Percentiles rank a stretch among this genome's conserved stretches.
These are phyloP conservation scores for Tylopilus sp. DNA, from an alignment of 768 basidiomycete species.

Conservation along the genomic window DNA sequence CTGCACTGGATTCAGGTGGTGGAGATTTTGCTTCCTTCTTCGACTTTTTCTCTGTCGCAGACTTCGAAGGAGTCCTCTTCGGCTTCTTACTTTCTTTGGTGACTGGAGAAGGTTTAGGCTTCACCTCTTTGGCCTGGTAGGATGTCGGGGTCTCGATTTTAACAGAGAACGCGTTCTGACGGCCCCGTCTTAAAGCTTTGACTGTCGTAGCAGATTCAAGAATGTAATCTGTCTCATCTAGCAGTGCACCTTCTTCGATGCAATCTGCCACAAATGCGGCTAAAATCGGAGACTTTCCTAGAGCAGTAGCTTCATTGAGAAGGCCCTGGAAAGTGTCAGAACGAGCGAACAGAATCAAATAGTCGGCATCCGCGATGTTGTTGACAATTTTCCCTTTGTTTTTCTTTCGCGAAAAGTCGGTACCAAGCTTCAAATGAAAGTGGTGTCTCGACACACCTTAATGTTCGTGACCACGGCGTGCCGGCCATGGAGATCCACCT, in stretches of 20 bases:
- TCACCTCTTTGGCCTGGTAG: conserved; percentile 1
- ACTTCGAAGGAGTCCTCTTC: conserved; percentile 8
- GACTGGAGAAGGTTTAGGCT: conserved; percentile 4
- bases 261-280: conserved; percentile 54
- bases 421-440: background rate
- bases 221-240: conserved; percentile 45
- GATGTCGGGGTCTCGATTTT: conserved; percentile 11
- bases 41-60: conserved; percentile 1
- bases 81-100: background rate
- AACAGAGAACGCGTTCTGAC: conserved; percentile 13
- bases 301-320: conserved; percentile 31
- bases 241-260: conserved; percentile 38
- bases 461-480: conserved; percentile 48
- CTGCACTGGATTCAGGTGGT: background rate
- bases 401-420: conserved; percentile 44
- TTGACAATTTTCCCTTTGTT: conserved; percentile 60
- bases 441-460: conserved; percentile 44
- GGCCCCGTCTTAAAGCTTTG: conserved; percentile 25
- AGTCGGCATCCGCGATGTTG: conserved; percentile 55
- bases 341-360: conserved; percentile 51
- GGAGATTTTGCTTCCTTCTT: conserved; percentile 2
- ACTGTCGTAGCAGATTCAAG: conserved; percentile 32
- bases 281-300: conserved; percentile 46
- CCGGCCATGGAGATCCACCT: conserved; percentile 61
- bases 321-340: conserved; percentile 52